Evolutionary conservation across 2,329 filamentous ascomycete genomes (phyloP), one percentile per base, ranked within the genome.

Genomic region (Microsporum canis): DNA sequence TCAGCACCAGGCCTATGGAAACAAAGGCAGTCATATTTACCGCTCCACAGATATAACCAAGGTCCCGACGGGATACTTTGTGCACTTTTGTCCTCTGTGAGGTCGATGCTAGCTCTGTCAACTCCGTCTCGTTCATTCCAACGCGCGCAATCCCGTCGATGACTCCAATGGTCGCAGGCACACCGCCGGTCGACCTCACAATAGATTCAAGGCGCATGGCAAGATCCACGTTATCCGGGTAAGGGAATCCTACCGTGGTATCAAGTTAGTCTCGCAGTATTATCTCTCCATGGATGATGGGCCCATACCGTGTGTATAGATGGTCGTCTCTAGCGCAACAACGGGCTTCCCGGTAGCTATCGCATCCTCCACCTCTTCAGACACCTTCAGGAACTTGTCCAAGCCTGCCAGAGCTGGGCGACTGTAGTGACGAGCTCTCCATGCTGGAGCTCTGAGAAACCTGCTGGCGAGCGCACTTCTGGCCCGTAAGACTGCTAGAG

Each of bases 261-360:
- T 23, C 34, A 33, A 1, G 55, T 38, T 14, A 58, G 43, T 39
- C 17, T 23, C 17, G 17, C 17, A 23, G 7, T 33, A 27, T 5
- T 39, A 12, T 56, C 34, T 56, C 33, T 2, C 2, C 31, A 10
- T 56, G 53, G 29, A 17, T 23, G 17, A 6, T 29, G 31, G 27
- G 33, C 8, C n/a, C 68, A 59, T 73, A 79, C 91, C 91, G 75
- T 99, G 94, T 0, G 94, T 99, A 75, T 99, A 97, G 67, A 99
- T 97, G 3, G 94, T 96, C 1, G 89, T 91, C 75, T 99, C 94
- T 3, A 99, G 81, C 14, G 92, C 94, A 8, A 99, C 91, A 3
- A 99, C 86, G 0, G 94, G 92, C 68, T 84, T 86, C 61, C 86
- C 85, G 10, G 84, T 82, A 47, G 83, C 79, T 56, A 96, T 73